Conservation (phyloP, 495 filamentous ascomycete genomes). For the Hamigera avellanea region DNA sequence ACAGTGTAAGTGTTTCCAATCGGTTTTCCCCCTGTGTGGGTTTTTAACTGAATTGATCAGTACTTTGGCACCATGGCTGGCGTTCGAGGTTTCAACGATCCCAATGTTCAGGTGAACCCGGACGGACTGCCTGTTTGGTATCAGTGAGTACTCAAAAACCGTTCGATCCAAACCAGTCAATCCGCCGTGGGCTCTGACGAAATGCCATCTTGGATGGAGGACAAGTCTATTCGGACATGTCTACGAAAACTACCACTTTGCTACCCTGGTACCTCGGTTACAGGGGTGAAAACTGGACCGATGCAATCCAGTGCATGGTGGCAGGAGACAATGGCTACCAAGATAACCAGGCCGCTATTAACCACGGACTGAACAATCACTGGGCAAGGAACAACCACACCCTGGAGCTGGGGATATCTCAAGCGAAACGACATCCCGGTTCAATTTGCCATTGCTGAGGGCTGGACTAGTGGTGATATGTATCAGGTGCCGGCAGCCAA, state of each 20-base stretch:
- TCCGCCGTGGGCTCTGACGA: neutral
- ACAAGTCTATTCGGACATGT: slow-evolving; percentile 11
- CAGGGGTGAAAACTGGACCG: slow-evolving; percentile 27
- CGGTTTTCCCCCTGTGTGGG: neutral
- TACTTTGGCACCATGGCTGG: slow-evolving; percentile 47
- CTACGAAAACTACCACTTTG: slow-evolving; percentile 24
- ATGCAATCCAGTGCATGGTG: slow-evolving; percentile 44
- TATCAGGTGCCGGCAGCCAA: slow-evolving; percentile 26
- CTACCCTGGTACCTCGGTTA: slow-evolving; percentile 45
- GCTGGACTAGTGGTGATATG: slow-evolving; percentile 44
- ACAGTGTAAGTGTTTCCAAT: slow-evolving; percentile 14
- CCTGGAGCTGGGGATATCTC: slow-evolving; percentile 41
- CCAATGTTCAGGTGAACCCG: slow-evolving; percentile 42
- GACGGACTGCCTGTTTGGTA: slow-evolving; percentile 34
- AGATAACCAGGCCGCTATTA: slow-evolving; percentile 38
- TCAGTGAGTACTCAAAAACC: slow-evolving; percentile 29
- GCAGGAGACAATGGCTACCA: slow-evolving; percentile 40
- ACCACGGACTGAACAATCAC: slow-evolving; percentile 37
- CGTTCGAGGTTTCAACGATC: slow-evolving; percentile 43
- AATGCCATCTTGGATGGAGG: neutral
- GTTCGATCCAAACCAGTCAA: neutral
- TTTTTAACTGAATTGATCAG: slow-evolving; percentile 6
- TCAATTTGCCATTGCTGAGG: slow-evolving; percentile 43
- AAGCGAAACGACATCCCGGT: slow-evolving; percentile 38
- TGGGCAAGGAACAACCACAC: slow-evolving; percentile 43